Evolutionary conservation across 768 basidiomycete species (phyloP).

Genomic region (Boletus coccyginus): DNA sequence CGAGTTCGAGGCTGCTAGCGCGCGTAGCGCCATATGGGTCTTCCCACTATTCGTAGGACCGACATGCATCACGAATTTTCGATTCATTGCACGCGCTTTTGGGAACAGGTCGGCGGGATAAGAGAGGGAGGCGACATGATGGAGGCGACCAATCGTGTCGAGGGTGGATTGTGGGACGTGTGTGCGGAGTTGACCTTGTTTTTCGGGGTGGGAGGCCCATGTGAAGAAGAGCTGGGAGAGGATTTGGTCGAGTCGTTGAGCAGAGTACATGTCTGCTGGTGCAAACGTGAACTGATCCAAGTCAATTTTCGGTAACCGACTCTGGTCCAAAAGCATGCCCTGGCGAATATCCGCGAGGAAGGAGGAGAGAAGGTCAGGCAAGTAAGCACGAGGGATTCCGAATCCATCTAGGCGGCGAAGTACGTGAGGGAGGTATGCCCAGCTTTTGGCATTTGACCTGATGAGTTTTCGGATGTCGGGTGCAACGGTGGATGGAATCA

Average conservation of each 20-base stretch:
- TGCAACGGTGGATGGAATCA: not conserved
- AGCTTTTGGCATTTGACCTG: constrained; percentile 34
- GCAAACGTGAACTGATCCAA: constrained; percentile 44
- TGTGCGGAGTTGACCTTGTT: constrained; percentile 22
- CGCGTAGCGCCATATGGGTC: constrained; percentile 89
- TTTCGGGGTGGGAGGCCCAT: constrained; percentile 47
- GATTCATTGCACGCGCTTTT: constrained; percentile 54
- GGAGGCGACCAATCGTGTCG: constrained; percentile 36
- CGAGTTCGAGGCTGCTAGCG: constrained; percentile 67
- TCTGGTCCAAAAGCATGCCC: constrained; percentile 25
- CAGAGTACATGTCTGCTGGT: constrained; percentile 24
- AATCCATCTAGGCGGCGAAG: constrained; percentile 43
- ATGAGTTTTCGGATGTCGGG: constrained; percentile 30
- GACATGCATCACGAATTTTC: constrained; percentile 91
- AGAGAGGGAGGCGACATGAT: constrained; percentile 39
- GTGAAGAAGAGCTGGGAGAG: constrained; percentile 52
- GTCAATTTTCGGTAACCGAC: constrained; percentile 31
- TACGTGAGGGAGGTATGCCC: constrained; percentile 36
- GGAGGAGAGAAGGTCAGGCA: constrained; percentile 38
- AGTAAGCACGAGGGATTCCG: constrained; percentile 44
- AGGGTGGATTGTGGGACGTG: constrained; percentile 35
- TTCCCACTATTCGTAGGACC: constrained; percentile 98
- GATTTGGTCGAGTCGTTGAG: constrained; percentile 42
- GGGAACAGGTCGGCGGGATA: constrained; percentile 49
- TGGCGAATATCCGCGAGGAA: constrained; percentile 41